A percentile compares a stretch with the other conserved stretches of the same genome.
phyloP scores from a whole-genome alignment of 2,329 filamentous ascomycete genomes.

The Arthrobotrys megalospora region DNA sequence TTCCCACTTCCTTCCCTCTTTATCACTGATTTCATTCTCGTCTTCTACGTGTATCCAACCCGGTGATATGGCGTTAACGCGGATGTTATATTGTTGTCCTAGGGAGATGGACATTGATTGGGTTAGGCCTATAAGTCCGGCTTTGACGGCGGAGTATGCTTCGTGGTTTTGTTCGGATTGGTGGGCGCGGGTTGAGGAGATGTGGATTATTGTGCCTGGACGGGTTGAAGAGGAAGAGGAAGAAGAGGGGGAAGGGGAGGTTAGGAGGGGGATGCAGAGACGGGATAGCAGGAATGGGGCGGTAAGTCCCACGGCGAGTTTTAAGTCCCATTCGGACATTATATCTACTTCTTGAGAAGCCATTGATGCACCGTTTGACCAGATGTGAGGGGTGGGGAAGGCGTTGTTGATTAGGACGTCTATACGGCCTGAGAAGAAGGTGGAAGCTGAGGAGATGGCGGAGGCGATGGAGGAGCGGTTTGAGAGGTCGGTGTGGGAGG shows the following conservation, averaged over 20 bases:
- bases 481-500: slow-evolving; percentile 46
- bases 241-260: too few species aligned
- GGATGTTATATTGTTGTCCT: slow-evolving; percentile 65
- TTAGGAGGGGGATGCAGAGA: slow-evolving; percentile 41
- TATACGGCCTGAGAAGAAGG: slow-evolving; percentile 34
- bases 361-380: slow-evolving; percentile 36
- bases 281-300: slow-evolving; percentile 42
- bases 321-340: slow-evolving; percentile 49
- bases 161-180: slow-evolving; percentile 71
- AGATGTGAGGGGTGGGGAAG: slow-evolving; percentile 43
- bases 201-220: slow-evolving; percentile 68
- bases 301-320: slow-evolving; percentile 43
- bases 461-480: slow-evolving; percentile 8
- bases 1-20: slow-evolving; percentile 68
- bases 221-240: too few species aligned
- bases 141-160: slow-evolving; percentile 71
- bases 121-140: slow-evolving; percentile 71
- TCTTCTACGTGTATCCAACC: slow-evolving; percentile 72
- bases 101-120: slow-evolving; percentile 70
- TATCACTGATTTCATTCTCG: slow-evolving; percentile 65
- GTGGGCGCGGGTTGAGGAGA: slow-evolving; percentile 71
- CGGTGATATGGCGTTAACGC: slow-evolving; percentile 56
- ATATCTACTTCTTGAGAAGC: slow-evolving; percentile 36
- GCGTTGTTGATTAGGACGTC: slow-evolving; percentile 53
- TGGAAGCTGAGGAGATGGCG: slow-evolving; percentile 15